Evolutionary conservation across 2,329 filamentous ascomycete species (phyloP).

Genomic region (Polychaeton citri): DNA sequence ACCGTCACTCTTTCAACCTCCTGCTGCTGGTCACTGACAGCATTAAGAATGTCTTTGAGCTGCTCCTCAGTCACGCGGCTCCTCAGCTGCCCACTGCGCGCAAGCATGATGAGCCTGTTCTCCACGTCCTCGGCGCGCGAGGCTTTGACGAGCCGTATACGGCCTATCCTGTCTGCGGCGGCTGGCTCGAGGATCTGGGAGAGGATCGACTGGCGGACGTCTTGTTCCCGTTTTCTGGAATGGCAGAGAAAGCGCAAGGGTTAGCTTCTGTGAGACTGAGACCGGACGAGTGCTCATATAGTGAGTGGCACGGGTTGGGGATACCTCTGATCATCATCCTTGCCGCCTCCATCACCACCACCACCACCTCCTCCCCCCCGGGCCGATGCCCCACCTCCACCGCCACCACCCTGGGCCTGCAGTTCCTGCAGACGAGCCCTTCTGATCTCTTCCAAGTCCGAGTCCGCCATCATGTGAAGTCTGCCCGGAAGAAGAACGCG

Average conservation of each 20-base stretch:
- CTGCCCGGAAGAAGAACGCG: no score
- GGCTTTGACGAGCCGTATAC: conserved; percentile 92
- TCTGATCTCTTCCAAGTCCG: conserved; percentile 65
- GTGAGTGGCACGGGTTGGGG: conserved; percentile 13
- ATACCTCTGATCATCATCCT: conserved; percentile 49
- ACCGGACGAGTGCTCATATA: conserved; percentile 15
- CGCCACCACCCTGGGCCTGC: conserved; percentile 53
- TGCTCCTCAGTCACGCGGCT: conserved; percentile 84
- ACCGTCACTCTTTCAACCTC: conserved; percentile 77
- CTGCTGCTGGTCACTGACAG: conserved; percentile 61
- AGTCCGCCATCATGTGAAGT: conserved; percentile 53
- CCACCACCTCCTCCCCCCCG: conserved; percentile 32
- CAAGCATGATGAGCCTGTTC: conserved; percentile 83
- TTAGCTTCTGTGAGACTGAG: neutral
- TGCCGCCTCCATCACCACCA: conserved; percentile 33
- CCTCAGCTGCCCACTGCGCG: conserved; percentile 72
- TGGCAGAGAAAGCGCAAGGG: conserved; percentile 14
- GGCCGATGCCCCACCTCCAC: conserved; percentile 21
- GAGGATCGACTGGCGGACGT: conserved; percentile 64
- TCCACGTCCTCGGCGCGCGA: conserved; percentile 81
- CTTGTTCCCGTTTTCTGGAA: conserved; percentile 37
- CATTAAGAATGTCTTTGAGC: conserved; percentile 79
- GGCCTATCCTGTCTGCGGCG: conserved; percentile 80
- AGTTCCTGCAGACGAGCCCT: conserved; percentile 88
- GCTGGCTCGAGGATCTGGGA: conserved; percentile 89